Conservation (phyloP, 768 basidiomycete species). For the Leccinum sublutescens region DNA sequence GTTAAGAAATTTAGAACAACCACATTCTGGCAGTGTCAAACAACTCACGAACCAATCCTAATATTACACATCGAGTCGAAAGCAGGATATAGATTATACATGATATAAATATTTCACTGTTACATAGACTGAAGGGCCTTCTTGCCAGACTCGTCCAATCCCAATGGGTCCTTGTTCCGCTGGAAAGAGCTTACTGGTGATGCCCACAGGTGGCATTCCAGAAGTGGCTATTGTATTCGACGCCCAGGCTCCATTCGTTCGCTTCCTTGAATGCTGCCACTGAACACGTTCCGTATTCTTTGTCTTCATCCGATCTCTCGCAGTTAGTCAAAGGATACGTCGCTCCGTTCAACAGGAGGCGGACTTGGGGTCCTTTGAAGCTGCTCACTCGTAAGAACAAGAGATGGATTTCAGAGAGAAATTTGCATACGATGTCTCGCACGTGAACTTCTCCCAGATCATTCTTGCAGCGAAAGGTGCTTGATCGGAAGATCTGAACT, state of each 20-base stretch:
- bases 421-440: constrained; percentile 31
- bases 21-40: not conserved
- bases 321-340: constrained; percentile 39
- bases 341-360: constrained; percentile 39
- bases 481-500: constrained; percentile 37
- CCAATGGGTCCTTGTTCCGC: too few species aligned
- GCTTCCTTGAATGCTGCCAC: constrained; percentile 33
- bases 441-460: constrained; percentile 44
- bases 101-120: not conserved
- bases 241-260: constrained; percentile 23
- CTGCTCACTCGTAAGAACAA: constrained; percentile 16
- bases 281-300: constrained; percentile 38
- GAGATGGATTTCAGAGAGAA: not conserved
- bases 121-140: not conserved
- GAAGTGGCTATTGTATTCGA: constrained; percentile 28
- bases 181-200: not conserved
- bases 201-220: constrained; percentile 38
- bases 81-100: not conserved
- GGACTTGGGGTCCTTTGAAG: constrained; percentile 37
- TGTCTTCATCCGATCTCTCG: constrained; percentile 25
- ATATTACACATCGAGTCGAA: not conserved
- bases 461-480: constrained; percentile 43
- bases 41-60: not conserved
- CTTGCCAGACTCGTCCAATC: too few species aligned
- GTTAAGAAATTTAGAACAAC: too few species aligned